These are phyloP conservation scores for Penicillium glabrum DNA, from an alignment of 2,329 filamentous ascomycete species.

Conservation along the genomic window DNA sequence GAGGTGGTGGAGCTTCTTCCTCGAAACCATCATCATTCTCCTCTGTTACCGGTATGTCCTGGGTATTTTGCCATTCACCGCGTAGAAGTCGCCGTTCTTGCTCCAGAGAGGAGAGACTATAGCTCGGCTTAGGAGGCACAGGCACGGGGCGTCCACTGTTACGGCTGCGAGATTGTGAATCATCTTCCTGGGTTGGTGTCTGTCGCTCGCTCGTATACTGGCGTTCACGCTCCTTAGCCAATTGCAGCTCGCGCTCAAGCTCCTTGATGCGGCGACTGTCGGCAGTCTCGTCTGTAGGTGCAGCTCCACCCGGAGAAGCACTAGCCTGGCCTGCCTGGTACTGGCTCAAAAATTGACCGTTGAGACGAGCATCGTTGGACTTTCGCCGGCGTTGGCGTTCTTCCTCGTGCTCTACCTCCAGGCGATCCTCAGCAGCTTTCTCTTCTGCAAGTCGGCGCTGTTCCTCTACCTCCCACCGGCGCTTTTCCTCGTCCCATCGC, in stretches of 20 bases:
- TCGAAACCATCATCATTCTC: conserved; percentile 7
- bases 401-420: conserved; percentile 67
- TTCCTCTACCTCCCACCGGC: conserved; percentile 74
- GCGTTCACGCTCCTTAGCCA: conserved; percentile 66
- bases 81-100: conserved; percentile 62
- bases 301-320: conserved; percentile 32
- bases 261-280: conserved; percentile 73
- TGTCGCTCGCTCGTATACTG: conserved; percentile 64
- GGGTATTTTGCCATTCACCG: conserved; percentile 53
- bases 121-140: conserved; percentile 44
- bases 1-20: conserved; percentile 24
- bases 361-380: conserved; percentile 66
- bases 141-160: conserved; percentile 33
- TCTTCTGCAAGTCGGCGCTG: conserved; percentile 71
- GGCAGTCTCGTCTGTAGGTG: conserved; percentile 44
- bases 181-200: conserved; percentile 32
- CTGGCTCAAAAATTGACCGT: conserved; percentile 82
- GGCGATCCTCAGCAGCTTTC: conserved; percentile 65
- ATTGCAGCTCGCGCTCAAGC: conserved; percentile 71
- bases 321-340: conserved; percentile 71
- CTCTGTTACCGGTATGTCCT: conserved; percentile 24
- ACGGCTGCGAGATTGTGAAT: conserved; percentile 27
- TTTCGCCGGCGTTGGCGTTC: conserved; percentile 64
- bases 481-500: conserved; percentile 55
- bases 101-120: conserved; percentile 58